Evolutionary conservation across 2,329 filamentous ascomycete species (phyloP).

Genomic region (Ascosphaera aggregata): DNA sequence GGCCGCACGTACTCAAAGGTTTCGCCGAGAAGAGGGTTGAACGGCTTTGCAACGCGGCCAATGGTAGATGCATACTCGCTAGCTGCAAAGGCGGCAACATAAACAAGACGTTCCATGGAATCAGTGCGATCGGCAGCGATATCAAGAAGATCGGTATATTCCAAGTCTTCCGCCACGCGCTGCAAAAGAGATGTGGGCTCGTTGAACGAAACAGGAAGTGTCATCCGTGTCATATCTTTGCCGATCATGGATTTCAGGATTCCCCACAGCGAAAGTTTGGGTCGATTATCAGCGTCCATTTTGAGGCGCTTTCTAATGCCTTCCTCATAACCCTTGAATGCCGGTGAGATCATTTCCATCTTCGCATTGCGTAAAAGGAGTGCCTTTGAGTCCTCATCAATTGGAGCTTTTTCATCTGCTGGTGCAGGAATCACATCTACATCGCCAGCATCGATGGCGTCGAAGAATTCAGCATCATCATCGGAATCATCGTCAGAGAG

Average conservation of each 20-base stretch:
- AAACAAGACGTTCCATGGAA: constrained; percentile 77
- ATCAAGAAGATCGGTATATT: constrained; percentile 84
- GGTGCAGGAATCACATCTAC: constrained; percentile 30
- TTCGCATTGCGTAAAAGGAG: constrained; percentile 24
- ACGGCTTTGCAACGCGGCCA: constrained; percentile 88
- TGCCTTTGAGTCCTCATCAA: constrained; percentile 15
- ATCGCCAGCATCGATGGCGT: constrained; percentile 83
- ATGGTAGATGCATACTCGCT: constrained; percentile 96
- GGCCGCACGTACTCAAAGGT: constrained; percentile 92
- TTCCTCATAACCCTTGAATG: constrained; percentile 81
- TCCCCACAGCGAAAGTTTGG: constrained; percentile 92
- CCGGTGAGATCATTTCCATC: constrained; percentile 43
- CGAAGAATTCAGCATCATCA: constrained; percentile 85
- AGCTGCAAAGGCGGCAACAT: constrained; percentile 85
- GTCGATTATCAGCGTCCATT: constrained; percentile 77
- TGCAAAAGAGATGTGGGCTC: constrained; percentile 91
- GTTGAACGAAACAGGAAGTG: constrained; percentile 91
- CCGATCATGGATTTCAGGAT: constrained; percentile 99
- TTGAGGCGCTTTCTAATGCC: constrained; percentile 57
- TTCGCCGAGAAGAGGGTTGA: constrained; percentile 88
- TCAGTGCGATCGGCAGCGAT: constrained; percentile 65
- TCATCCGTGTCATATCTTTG: constrained; percentile 99
- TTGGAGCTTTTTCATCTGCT: constrained; percentile 23
- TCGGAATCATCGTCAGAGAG: constrained; percentile 55
- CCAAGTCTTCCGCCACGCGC: constrained; percentile 92